These are phyloP conservation scores for Pseudomonodictys pantanalensis DNA, from an alignment of 495 filamentous ascomycete genomes.

Conservation along the genomic window DNA sequence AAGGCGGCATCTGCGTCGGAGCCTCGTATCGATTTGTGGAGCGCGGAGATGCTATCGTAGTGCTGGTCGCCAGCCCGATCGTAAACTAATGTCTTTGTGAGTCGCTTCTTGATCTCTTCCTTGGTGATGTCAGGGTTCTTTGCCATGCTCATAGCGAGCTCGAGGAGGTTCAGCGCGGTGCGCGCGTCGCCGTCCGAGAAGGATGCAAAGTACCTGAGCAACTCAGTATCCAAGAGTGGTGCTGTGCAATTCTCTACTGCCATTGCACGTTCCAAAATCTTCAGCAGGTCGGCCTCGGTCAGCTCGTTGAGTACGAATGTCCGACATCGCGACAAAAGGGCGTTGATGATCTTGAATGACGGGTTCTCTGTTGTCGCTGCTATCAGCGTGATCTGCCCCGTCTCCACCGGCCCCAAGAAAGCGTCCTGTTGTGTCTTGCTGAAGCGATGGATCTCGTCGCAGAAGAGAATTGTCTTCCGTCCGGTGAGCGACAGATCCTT, in stretches of 20 bases:
- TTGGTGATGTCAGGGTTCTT: conserved; percentile 53
- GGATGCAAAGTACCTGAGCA: conserved; percentile 74
- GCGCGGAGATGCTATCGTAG: conserved; percentile 92
- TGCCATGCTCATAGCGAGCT: conserved; percentile 71
- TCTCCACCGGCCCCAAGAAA: conserved; percentile 89
- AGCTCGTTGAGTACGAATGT: conserved; percentile 83
- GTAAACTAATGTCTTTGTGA: conserved; percentile 91
- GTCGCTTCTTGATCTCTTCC: conserved; percentile 67
- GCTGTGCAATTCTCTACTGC: conserved; percentile 28
- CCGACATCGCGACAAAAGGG: conserved; percentile 82
- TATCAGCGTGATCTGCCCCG: conserved; percentile 85
- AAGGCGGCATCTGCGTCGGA: conserved; percentile 80
- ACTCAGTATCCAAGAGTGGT: conserved; percentile 67
- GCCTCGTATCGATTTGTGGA: conserved; percentile 93
- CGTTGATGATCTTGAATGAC: conserved; percentile 87
- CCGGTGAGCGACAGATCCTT: conserved; percentile 80
- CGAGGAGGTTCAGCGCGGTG: conserved; percentile 87
- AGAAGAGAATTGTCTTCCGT: conserved; percentile 92
- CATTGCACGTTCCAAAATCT: conserved; percentile 73
- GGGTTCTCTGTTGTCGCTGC: conserved; percentile 98
- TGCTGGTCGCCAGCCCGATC: conserved; percentile 94
- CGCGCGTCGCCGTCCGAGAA: conserved; percentile 92
- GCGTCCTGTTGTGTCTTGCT: conserved; percentile 93
- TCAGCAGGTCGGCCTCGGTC: conserved; percentile 62
- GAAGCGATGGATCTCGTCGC: conserved; percentile 96